phyloP scores from a whole-genome alignment of 2,329 filamentous ascomycete species.

The Neocucurbitaria cava region DNA sequence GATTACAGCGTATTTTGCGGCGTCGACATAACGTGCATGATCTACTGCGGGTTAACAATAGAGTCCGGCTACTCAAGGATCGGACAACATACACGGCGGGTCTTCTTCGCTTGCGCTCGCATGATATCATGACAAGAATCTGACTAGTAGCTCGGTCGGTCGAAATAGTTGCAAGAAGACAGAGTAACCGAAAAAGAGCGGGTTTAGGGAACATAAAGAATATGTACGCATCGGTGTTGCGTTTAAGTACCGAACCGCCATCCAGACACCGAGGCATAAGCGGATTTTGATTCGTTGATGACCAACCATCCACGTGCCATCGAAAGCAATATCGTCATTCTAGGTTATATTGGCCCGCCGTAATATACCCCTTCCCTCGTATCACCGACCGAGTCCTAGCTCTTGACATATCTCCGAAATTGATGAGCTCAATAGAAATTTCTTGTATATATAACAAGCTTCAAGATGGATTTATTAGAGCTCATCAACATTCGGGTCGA shows the following conservation, averaged over 20 bases:
- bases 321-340: background rate
- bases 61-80: background rate
- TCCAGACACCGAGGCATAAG: background rate
- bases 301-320: too few relatives aligned
- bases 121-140: conserved; percentile 31
- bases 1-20: conserved; percentile 69
- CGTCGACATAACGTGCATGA: conserved; percentile 65
- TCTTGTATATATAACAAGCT: background rate
- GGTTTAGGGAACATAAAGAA: background rate
- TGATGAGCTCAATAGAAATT: background rate
- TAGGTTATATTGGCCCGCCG: background rate
- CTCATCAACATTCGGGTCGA: background rate
- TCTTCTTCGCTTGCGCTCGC: conserved; percentile 47
- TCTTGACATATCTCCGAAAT: background rate
- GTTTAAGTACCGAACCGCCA: background rate
- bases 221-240: background rate
- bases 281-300: background rate
- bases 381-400: background rate
- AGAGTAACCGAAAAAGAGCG: background rate
- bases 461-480: background rate
- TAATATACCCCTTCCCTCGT: background rate
- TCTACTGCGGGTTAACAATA: conserved; percentile 38
- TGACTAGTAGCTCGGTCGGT: background rate
- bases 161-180: background rate
- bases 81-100: conserved; percentile 52